Conservation (phyloP, 345 rosid genomes). For the Acer saccharum region DNA sequence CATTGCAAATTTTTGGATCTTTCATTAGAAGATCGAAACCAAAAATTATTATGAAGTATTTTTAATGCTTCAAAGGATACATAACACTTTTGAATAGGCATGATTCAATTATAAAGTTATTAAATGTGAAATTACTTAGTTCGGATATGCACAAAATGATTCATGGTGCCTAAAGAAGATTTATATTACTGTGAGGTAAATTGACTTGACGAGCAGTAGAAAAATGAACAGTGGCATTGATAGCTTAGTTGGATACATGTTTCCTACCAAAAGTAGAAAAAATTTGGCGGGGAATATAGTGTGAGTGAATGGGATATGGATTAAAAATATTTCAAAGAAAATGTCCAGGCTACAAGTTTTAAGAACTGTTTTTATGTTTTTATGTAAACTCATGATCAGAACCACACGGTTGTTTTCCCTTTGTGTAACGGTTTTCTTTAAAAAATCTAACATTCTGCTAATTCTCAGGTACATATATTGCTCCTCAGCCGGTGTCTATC, state of each 20-base stretch:
- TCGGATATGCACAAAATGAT: neutral
- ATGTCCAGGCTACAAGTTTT: neutral
- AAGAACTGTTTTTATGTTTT: neutral
- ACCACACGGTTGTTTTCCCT: neutral
- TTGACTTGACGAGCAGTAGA: neutral
- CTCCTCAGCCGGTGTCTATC: constrained; percentile 95
- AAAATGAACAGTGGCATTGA: neutral
- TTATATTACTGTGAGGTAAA: neutral
- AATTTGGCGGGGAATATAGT: neutral
- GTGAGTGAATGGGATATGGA: constrained; percentile 2
- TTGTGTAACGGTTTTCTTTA: neutral
- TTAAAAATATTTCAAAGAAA: neutral
- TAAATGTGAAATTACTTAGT: neutral
- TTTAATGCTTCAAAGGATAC: neutral
- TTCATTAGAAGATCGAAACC: neutral
- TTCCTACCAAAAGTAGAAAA: neutral
- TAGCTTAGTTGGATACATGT: neutral
- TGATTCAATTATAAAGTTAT: neutral
- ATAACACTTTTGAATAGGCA: neutral
- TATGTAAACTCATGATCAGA: neutral
- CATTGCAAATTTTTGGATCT: neutral
- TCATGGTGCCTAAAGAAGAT: neutral
- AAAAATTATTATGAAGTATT: neutral
- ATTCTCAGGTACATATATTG: constrained; percentile 83
- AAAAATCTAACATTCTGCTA: constrained; percentile 22